Base-by-base conservation (phyloP, 2,329 filamentous ascomycete genomes). In the Fusarium nisikadoi region DNA sequence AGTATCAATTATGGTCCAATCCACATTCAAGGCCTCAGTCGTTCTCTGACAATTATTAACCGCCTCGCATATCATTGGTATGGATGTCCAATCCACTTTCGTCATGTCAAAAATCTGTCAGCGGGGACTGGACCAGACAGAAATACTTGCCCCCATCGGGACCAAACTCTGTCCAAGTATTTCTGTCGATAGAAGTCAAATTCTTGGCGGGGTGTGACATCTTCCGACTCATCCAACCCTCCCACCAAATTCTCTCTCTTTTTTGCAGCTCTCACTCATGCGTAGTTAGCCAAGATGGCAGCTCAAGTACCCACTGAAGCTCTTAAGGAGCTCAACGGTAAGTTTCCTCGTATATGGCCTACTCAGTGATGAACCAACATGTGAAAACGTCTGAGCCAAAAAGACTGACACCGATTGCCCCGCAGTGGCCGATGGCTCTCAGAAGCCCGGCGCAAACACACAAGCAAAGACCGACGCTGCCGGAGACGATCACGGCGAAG, bases 401-500 rank as follows among this genome's bases (percentile, higher is more conserved):
- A 38, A 57, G 53, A 43, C 64, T 72, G 59, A 72, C 55, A 47
- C 42, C 36, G 20, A 49, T 14, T 49, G 55, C 68, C 64, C 69
- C 73, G 65, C 71, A 85, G 83, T 85, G 77, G 80, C 79, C 73
- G 81, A 84, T 62, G 78, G 79, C 72, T 79, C 80, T 68, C 79
- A 81, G 72, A 77, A 78, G 60, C 83, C 82, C 67, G 80, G 81
- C 73, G 82, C 84, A 75, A 80, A 82, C 80, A 68, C 78, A 73
- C 82, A 83, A 56, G 78, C 80, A 47, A 80, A 82, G 49, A 78
- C 80, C 47, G 80, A 81, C 41, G 79, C 79, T 68, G 81, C 80
- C 70, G 81, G 81, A 60, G 82, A 82, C 59, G 81, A 84, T 17
- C 84, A 86, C 46, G 83, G 80, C 57, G 86, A 85, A 58, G 86